Evolutionary conservation across 768 basidiomycete species (phyloP), one percentile per base, ranked within the genome.

Genomic region (Lanmaoa pseudosensibilis): DNA sequence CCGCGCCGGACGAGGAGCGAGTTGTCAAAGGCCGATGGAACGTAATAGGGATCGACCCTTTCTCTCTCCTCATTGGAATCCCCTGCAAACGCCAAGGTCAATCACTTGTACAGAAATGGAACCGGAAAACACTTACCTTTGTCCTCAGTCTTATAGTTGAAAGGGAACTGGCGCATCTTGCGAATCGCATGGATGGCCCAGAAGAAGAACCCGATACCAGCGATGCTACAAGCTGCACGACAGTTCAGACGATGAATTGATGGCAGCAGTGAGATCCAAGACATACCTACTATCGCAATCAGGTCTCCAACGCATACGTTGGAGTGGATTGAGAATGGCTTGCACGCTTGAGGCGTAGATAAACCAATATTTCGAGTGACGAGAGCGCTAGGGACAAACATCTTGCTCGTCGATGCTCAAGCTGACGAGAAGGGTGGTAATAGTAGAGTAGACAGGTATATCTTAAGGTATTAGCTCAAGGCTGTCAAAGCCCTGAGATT

Each of bases 271-370:
- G 18, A 19, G n/a, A 23, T 30, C 4, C 9, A 15, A 18, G 16
- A 55, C 66, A 3, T 33, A 64, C 69, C 69, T 9, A 69, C 3
- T 38, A 71, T 64, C 3, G 54, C 59, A 38, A 69, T 30, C 19
- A 69, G 12, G 51, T 69, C 64, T 0, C 69, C 67, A 4, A 69
- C 16, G 16, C 69, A 69, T 4, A 71, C 59, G 3, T 48, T 57
- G 16, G 50, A 56, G 0, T 50, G 18, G 32, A 59, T 1, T 1
- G 55, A 50, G 36, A 64, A 57, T 15, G 59, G 54, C 18, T 36
- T 47, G 45, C 69, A 69, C 1, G 30, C 11, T 2, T 41, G 46
- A 23, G 61, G 59, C 5, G 21, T 6, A 10, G 11, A 18, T 0
- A 18, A 19, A 2, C 18, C 10, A 2, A 7, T 0, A 36, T 6